Conservation (phyloP, 371 early-diverging fungal genomes). For the Rhizomucor pusillus region DNA sequence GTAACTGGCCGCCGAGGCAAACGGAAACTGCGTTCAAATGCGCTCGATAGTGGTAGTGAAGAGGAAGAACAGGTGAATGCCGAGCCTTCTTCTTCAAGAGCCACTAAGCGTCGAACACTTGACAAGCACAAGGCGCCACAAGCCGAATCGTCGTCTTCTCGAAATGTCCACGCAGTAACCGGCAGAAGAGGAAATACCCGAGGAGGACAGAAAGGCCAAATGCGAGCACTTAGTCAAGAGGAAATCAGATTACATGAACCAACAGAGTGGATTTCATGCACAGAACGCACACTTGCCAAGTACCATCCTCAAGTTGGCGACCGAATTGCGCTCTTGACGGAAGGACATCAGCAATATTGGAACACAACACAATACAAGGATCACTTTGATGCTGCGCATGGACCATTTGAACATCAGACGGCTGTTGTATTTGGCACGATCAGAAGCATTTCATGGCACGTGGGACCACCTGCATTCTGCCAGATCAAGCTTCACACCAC, state of each 20-base stretch:
- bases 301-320: conserved; percentile 75
- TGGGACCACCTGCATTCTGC: conserved; percentile 72
- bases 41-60: conserved; percentile 5
- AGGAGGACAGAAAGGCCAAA: conserved; percentile 4
- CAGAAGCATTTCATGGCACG: conserved; percentile 57
- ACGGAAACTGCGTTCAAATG: conserved; percentile 24
- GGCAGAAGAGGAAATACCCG: too few species aligned
- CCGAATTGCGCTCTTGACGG: conserved; percentile 56
- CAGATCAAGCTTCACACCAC: conserved; percentile 49
- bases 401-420: conserved; percentile 47
- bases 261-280: conserved; percentile 62
- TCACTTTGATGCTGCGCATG: conserved; percentile 52
- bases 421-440: conserved; percentile 62
- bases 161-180: too few species aligned
- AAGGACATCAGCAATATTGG: conserved; percentile 68
- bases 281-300: conserved; percentile 54
- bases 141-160: not conserved
- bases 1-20: conserved; percentile 2
- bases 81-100: conserved; percentile 21
- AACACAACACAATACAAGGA: conserved; percentile 47
- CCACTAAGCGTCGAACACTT: conserved; percentile 9
- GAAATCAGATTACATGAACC: conserved; percentile 42
- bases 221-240: conserved; percentile 24
- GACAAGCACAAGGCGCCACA: conserved; percentile 14
- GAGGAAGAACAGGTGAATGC: conserved; percentile 7